Evolutionary conservation across 208 protist genomes (phyloP).

Genomic region (Leishmania gerbilli): DNA sequence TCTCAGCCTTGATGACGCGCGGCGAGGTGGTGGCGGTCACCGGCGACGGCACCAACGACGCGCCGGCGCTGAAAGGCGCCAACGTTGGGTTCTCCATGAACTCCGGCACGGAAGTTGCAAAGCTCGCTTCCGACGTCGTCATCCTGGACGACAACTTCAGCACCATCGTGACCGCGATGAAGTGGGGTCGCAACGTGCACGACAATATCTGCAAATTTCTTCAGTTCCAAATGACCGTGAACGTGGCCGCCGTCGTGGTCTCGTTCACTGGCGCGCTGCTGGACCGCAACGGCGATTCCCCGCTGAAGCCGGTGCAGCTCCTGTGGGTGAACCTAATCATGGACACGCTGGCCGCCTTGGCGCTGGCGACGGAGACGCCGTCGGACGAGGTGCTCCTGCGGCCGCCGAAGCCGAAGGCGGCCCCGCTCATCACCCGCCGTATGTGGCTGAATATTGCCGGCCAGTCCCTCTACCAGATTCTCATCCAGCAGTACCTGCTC

Average conservation of each 20-base stretch:
- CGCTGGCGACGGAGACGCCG: constrained; percentile 91
- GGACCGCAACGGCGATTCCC: constrained; percentile 70
- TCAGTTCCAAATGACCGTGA: constrained; percentile 98
- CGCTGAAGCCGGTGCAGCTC: constrained; percentile 92
- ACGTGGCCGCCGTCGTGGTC: constrained; percentile 92
- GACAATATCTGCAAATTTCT: constrained; percentile 98
- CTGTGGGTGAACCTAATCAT: constrained; percentile 96
- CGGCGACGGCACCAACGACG: constrained; percentile 96
- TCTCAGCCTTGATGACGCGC: constrained; percentile 66
- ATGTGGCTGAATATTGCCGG: constrained; percentile 93
- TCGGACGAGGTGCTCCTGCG: constrained; percentile 66
- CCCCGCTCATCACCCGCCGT: constrained; percentile 81
- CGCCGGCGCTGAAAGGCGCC: constrained; percentile 98
- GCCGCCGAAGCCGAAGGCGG: constrained; percentile 81
- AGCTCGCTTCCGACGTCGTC: constrained; percentile 95
- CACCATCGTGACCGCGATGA: constrained; percentile 96
- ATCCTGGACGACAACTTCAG: constrained; percentile 98
- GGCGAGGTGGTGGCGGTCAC: constrained; percentile 95
- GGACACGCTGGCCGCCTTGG: constrained; percentile 93
- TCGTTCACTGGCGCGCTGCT: constrained; percentile 91
- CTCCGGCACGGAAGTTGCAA: constrained; percentile 92
- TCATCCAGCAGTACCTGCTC: constrained; percentile 70
- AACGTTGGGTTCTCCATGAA: constrained; percentile 98
- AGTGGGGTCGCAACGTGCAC: constrained; percentile 98
- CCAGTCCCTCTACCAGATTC: constrained; percentile 81